Evolutionary conservation across 2,329 filamentous ascomycete genomes (phyloP), one percentile per base, ranked within the genome.

Genomic region (Byssochlamys sp.): DNA sequence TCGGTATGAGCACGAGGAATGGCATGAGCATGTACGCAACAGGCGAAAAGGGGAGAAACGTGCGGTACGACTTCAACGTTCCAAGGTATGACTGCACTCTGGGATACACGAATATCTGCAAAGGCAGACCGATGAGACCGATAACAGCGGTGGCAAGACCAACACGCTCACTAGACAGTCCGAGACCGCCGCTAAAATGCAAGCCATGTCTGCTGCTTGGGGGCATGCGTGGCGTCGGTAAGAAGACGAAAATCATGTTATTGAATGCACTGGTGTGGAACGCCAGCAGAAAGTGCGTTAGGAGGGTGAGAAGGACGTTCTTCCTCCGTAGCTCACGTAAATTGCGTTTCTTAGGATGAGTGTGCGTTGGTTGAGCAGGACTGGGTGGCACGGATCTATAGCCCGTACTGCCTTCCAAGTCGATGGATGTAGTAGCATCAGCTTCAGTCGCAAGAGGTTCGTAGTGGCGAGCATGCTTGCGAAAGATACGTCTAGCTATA

Each of bases 81-180:
- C 89, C 89, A 1, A 90, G 79, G 2, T 80, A 80, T 1, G 79
- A 75, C 52, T 88, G 88, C 19, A 90, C 74, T 29, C 74, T 73
- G 1, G 89, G 88, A 67, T 91, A 92, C 9, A 90, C 73, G 54
- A 88, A 78, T 25, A 90, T 80, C 68, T 90, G 87, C 52, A 94
- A 77, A 0, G 79, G 75, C 39, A 94, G 86, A n/a, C 90, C 90
- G 50, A 92, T 84, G 53, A 83, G 73, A 7, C 89, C 90, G 14
- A 94, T 80, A 55, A 88, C 85, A 2, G 89, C 85, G 76, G 91
- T 90, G 3, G 88, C 87, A 50, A 89, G 75, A n/a, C 89, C 89
- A 31, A 94, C 87, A 2, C 83, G 81, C 1, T 81, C 79, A 0
- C 88, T 85, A 0, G 83, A 82, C 55, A 94, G 80, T n/a, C 88